phyloP scores from a whole-genome alignment of 2,329 filamentous ascomycete species.

The Aspergillus terreus region DNA sequence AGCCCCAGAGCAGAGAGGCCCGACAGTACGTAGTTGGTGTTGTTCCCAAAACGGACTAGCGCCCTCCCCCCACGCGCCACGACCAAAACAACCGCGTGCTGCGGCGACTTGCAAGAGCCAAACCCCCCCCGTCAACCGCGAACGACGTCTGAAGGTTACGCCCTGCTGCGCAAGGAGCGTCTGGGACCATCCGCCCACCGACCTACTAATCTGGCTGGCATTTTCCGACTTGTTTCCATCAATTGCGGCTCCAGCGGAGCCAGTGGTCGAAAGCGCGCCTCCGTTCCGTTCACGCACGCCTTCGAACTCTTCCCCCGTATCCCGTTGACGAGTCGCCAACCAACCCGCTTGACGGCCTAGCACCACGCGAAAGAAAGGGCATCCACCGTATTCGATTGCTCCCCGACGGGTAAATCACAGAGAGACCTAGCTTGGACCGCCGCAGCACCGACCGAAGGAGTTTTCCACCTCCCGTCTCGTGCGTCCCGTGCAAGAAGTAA shows the following conservation, averaged over 20 bases:
- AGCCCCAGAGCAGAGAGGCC: background rate
- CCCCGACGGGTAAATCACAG: too few species aligned
- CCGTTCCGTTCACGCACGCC: constrained; percentile 1
- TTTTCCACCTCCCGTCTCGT: too few species aligned
- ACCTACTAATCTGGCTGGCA: background rate
- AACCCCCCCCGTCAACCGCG: constrained; percentile 14
- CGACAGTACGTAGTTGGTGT: background rate
- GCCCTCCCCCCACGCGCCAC: constrained; percentile 33
- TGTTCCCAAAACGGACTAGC: constrained; percentile 30
- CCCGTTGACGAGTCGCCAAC: background rate
- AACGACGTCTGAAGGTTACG: constrained; percentile 10
- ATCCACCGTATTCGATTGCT: background rate
- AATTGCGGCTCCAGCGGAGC: constrained; percentile 9
- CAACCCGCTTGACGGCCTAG: constrained; percentile 2
- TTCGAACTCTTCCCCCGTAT: constrained; percentile 4
- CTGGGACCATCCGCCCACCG: constrained; percentile 4
- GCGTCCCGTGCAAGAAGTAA: too few species aligned
- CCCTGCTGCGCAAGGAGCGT: constrained; percentile 18
- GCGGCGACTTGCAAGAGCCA: constrained; percentile 17
- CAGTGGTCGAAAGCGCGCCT: constrained; percentile 12
- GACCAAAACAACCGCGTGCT: constrained; percentile 41
- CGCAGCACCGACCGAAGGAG: too few species aligned
- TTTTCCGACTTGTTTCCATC: constrained; percentile 1
- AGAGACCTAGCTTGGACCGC: too few species aligned
- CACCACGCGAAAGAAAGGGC: constrained; percentile 4